Conservation (phyloP, 2,329 filamentous ascomycete genomes). For the Cladophialophora psammophila region DNA sequence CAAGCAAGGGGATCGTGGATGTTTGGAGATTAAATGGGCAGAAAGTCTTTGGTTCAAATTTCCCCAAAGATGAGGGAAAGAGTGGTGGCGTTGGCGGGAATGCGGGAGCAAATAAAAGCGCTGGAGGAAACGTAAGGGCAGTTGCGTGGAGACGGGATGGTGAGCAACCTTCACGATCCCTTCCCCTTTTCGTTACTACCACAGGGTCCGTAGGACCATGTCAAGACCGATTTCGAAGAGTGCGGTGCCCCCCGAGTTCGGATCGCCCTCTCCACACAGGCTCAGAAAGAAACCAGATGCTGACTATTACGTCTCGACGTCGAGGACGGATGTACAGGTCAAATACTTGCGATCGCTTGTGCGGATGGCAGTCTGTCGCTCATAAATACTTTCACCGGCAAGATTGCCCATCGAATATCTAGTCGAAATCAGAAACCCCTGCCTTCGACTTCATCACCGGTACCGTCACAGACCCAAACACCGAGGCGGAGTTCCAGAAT, state of each 20-base stretch:
- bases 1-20: slow-evolving; percentile 58
- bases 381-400: slow-evolving; percentile 80
- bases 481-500: slow-evolving; percentile 16
- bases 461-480: slow-evolving; percentile 11
- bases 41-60: slow-evolving; percentile 63
- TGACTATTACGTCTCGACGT: not conserved
- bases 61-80: slow-evolving; percentile 33
- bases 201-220: not conserved
- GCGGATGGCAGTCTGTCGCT: slow-evolving; percentile 80
- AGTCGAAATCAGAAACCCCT: slow-evolving; percentile 12
- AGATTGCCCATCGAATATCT: slow-evolving; percentile 69
- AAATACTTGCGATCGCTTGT: slow-evolving; percentile 82
- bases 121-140: slow-evolving; percentile 45
- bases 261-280: not conserved
- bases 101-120: slow-evolving; percentile 16
- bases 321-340: slow-evolving; percentile 57
- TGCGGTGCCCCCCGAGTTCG: not conserved
- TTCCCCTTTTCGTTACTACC: slow-evolving; percentile 11
- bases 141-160: slow-evolving; percentile 74
- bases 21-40: slow-evolving; percentile 83
- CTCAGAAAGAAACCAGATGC: not conserved
- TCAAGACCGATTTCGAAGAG: not conserved
- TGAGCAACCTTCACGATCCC: slow-evolving; percentile 46
- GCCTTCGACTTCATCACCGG: not conserved
- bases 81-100: slow-evolving; percentile 24